Conservation (phyloP, 2,329 filamentous ascomycete species). For the Beauveria scarabaeidicola region DNA sequence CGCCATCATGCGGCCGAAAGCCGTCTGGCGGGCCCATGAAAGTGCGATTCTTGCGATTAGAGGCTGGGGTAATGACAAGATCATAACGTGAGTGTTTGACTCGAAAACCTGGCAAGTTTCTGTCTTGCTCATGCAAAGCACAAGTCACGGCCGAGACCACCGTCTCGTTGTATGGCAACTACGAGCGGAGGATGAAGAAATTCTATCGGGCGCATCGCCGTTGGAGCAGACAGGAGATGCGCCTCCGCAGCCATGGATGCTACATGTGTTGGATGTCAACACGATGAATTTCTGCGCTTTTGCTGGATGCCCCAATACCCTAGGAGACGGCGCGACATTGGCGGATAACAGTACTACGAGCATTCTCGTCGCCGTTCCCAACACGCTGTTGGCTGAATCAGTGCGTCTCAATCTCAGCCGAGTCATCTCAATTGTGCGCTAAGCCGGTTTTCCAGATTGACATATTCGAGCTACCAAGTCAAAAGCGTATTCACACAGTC, state of each 20-base stretch:
- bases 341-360: slow-evolving; percentile 19
- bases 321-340: background rate
- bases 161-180: slow-evolving; percentile 80
- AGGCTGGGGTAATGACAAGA: slow-evolving; percentile 60
- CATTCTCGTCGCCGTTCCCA: slow-evolving; percentile 71
- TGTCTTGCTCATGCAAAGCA: background rate
- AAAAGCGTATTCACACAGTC: slow-evolving; percentile 56
- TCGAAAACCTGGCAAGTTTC: background rate
- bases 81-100: slow-evolving; percentile 65
- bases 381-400: slow-evolving; percentile 63
- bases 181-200: slow-evolving; percentile 47
- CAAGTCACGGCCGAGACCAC: slow-evolving; percentile 83
- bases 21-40: slow-evolving; percentile 80
- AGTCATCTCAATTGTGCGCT: background rate
- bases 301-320: slow-evolving; percentile 44
- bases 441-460: slow-evolving; percentile 49
- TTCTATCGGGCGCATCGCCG: slow-evolving; percentile 61
- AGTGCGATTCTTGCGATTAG: slow-evolving; percentile 67
- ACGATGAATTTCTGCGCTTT: slow-evolving; percentile 94
- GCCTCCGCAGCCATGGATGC: slow-evolving; percentile 68
- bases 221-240: slow-evolving; percentile 48
- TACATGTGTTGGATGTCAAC: slow-evolving; percentile 78
- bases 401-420: slow-evolving; percentile 31
- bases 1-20: slow-evolving; percentile 67
- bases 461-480: slow-evolving; percentile 72